Base-by-base conservation (phyloP, 2,329 filamentous ascomycete species). In the Alternaria viburni region DNA sequence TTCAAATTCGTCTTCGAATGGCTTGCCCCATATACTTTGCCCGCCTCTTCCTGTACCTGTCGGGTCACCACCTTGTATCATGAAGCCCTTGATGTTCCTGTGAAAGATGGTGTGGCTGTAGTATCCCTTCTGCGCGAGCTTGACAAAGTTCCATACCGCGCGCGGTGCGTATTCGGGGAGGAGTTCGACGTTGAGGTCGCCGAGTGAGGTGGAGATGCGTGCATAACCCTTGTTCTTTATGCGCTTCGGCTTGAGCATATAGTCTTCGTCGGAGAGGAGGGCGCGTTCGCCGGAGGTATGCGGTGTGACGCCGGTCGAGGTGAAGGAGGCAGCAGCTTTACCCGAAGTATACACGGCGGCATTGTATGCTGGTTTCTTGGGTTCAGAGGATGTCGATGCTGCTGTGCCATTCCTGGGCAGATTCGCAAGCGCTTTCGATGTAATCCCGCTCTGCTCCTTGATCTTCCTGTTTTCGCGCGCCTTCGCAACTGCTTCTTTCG, bases 21-120 rank as follows among this genome's bases (percentile, higher is more conserved):
- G 92, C 81, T 96, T 97, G 62, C 92, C 92, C 96, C 96, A 99
- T 64, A 97, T 89, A 74, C 92, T 96, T 52, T 89, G 84, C 0
- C 96, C 96, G n/a, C 96, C 96, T 64, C 93, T 88, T 2, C 96
- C 96, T 0, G 93, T 97, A 1, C 95, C 95, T 0, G 93, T 93
- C 0, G 96, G 96, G 77, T 99, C 96, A 41, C 96, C 96, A 46
- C 95, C 95, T 79, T 99, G 96, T 43, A 99, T 92, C 96, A 99
- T 99, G 78, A 99, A 99, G 72, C 92, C 93, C 61, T 90, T 90
- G 72, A 99, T 97, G 78, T 96, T 97, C 66, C 96, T 89, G 80
- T 99, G 96, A 77, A 99, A 99, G 12, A 86, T 80, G 3, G 97
- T 90, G 67, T 88, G 88, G 55, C 88, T 89, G 83, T 98, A 99